Evolutionary conservation across 1,139 yeast genomes (phyloP).

Genomic region (Saccharomycopsis hybrid): DNA sequence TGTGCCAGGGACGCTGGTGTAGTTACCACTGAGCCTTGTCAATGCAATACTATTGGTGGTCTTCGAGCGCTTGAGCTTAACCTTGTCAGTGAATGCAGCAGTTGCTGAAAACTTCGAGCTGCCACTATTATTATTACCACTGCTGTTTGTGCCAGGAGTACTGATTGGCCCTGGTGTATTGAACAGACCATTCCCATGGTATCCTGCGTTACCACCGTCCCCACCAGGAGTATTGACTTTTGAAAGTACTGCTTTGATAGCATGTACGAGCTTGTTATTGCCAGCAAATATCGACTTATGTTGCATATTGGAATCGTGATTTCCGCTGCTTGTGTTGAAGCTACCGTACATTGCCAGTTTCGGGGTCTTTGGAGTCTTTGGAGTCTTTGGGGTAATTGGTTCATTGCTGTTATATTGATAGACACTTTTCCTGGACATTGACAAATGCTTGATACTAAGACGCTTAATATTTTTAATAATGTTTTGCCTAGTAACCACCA

Average conservation of each 20-base stretch:
- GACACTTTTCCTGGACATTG: neutral
- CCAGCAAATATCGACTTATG: constrained; percentile 3
- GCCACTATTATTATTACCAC: neutral
- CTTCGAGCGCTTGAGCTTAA: constrained; percentile 7
- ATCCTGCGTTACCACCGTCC: neutral
- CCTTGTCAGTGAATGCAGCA: neutral
- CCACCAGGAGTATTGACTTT: neutral
- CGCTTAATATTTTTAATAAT: constrained; percentile 18
- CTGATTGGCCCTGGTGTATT: neutral
- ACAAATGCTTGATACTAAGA: constrained; percentile 2
- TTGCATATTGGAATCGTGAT: no score
- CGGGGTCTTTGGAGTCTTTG: neutral
- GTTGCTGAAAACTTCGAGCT: neutral
- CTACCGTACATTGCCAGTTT: no score
- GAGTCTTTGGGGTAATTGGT: neutral
- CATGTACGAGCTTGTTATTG: constrained; percentile 10
- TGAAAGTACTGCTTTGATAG: constrained; percentile 10
- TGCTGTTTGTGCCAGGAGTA: no score
- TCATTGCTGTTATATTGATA: neutral
- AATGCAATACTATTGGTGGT: constrained; percentile 12
- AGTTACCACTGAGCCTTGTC: constrained; percentile 19
- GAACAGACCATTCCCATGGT: no score
- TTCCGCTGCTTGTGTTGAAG: neutral
- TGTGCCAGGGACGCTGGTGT: neutral
- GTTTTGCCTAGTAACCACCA: constrained; percentile 16